Percentiles rank a stretch among this genome's conserved stretches.
Evolutionary conservation across 148 eudicot species (phyloP).

Genomic region (Euryodendron excelsum): DNA sequence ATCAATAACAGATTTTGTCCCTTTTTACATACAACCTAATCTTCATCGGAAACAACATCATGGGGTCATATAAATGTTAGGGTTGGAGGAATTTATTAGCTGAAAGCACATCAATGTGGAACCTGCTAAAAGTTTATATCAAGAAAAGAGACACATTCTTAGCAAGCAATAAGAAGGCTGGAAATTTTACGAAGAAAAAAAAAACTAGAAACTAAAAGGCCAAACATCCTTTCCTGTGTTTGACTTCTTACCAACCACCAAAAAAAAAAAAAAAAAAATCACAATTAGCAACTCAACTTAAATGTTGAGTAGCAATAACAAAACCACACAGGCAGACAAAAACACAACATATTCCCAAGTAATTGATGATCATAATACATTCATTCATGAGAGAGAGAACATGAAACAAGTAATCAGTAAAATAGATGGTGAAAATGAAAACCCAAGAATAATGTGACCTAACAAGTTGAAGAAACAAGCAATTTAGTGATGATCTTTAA

Average conservation of each 20-base stretch:
- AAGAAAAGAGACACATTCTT: background rate
- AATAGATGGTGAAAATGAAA: too few species aligned
- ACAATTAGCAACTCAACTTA: background rate
- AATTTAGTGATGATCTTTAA: too few species aligned
- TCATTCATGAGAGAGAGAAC: too few species aligned
- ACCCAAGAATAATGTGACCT: too few species aligned
- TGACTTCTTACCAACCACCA: background rate
- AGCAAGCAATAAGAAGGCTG: background rate
- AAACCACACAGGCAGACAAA: too few species aligned
- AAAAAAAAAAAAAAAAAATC: background rate
- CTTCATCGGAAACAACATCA: slow-evolving; percentile 22
- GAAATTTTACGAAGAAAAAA: background rate
- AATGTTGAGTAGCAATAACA: too few species aligned
- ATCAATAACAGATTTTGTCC: slow-evolving; percentile 25
- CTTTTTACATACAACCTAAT: slow-evolving; percentile 35
- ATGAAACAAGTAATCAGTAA: too few species aligned
- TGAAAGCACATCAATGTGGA: slow-evolving; percentile 1
- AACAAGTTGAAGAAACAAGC: too few species aligned
- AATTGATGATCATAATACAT: too few species aligned
- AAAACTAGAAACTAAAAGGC: background rate
- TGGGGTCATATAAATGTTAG: background rate
- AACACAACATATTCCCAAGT: too few species aligned
- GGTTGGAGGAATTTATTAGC: background rate
- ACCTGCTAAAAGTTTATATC: slow-evolving; percentile 3
- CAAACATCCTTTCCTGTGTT: background rate